Percentiles rank a stretch among this genome's conserved stretches.
phyloP scores from a whole-genome alignment of 2,329 filamentous ascomycete genomes.

The Coleophoma eucalyptorum region DNA sequence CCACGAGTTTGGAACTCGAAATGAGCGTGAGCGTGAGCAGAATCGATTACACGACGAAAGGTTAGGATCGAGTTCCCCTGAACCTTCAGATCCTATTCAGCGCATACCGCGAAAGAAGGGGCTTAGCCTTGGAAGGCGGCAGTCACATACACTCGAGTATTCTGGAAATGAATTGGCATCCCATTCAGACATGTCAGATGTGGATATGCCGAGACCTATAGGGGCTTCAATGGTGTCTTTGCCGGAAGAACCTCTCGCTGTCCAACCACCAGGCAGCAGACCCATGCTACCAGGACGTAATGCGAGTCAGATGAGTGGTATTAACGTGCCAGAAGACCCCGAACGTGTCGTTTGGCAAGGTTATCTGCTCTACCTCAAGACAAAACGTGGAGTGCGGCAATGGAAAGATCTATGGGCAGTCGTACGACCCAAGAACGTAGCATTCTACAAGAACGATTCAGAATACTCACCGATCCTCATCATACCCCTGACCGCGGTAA shows the following conservation, averaged over 20 bases:
- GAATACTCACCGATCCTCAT: conserved; percentile 88
- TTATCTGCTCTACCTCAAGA: conserved; percentile 80
- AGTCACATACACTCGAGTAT: conserved; percentile 62
- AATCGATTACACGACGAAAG: conserved; percentile 24
- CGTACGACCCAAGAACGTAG: conserved; percentile 77
- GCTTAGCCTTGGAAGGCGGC: conserved; percentile 34
- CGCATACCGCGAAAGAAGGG: conserved; percentile 18
- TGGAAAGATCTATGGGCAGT: conserved; percentile 97
- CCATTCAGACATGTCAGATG: conserved; percentile 84
- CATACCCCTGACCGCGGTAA: conserved; percentile 71
- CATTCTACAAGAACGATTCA: conserved; percentile 87
- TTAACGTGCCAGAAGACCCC: conserved; percentile 57
- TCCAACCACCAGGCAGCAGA: conserved; percentile 24
- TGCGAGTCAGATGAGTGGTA: conserved; percentile 58
- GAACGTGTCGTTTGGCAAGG: conserved; percentile 94
- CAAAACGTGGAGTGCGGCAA: conserved; percentile 77
- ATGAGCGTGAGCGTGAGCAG: conserved; percentile 11
- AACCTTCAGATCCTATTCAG: conserved; percentile 40
- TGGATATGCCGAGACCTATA: conserved; percentile 40
- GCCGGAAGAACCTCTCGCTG: conserved; percentile 26
- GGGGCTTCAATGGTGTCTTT: conserved; percentile 19
- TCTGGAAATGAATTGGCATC: conserved; percentile 69
- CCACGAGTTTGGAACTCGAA: conserved; percentile 17
- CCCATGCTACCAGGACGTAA: conserved; percentile 45
- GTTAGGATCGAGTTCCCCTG: conserved; percentile 52